phyloP scores from a whole-genome alignment of 2,329 filamentous ascomycete species.

The Neobulgaria alba region DNA sequence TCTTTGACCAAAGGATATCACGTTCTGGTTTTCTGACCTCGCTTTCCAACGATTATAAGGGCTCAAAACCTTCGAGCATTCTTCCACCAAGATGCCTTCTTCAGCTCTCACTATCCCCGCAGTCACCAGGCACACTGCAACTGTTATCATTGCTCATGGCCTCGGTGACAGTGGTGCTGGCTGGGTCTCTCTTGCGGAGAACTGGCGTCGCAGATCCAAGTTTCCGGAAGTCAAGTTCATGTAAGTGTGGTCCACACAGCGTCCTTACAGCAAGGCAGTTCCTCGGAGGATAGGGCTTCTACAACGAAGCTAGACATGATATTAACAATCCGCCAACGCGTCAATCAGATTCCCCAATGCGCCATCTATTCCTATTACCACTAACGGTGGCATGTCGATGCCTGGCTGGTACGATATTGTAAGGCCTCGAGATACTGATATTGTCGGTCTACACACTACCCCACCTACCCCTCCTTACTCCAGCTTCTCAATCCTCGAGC shows the following conservation, averaged over 20 bases:
- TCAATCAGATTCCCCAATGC: constrained; percentile 78
- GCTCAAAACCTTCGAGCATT: neutral
- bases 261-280: too few relatives aligned
- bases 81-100: constrained; percentile 17
- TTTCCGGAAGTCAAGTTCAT: constrained; percentile 91
- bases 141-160: constrained; percentile 89
- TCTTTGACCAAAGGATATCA: too few relatives aligned
- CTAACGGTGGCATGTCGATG: constrained; percentile 70
- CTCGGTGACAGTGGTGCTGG: constrained; percentile 76
- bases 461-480: neutral
- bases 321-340: too few relatives aligned
- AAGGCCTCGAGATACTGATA: constrained; percentile 26
- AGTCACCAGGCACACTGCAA: constrained; percentile 77
- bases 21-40: neutral
- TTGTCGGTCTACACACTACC: constrained; percentile 17
- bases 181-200: constrained; percentile 77
- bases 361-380: constrained; percentile 76
- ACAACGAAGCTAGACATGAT: too few relatives aligned
- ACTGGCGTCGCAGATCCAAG: constrained; percentile 70
- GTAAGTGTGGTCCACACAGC: too few relatives aligned
- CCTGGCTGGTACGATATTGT: constrained; percentile 84
- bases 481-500: neutral
- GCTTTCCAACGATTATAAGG: neutral
- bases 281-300: too few relatives aligned
- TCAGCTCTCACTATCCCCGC: constrained; percentile 64